Conservation (phyloP, 441 rosid genomes). For the Geranium incanum region DNA sequence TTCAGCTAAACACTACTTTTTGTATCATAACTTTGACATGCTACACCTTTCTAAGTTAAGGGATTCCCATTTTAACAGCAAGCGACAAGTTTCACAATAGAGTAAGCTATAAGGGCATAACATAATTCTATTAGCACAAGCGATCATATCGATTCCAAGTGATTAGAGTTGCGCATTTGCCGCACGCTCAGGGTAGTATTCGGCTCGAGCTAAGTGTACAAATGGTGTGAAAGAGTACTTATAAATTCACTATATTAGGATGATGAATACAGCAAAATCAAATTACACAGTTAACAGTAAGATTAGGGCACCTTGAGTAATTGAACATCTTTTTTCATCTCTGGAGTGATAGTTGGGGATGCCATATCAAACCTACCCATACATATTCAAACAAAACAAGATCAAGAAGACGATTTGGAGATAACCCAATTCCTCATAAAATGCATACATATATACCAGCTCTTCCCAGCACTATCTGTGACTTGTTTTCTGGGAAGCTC, state of each 20-base stretch:
- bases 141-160: neutral
- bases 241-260: neutral
- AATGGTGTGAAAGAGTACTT: neutral
- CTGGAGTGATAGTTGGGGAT: slow-evolving; percentile 73
- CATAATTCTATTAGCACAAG: neutral
- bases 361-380: slow-evolving; percentile 79
- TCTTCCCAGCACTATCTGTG: slow-evolving; percentile 60
- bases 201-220: neutral
- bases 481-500: slow-evolving; percentile 46
- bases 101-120: neutral
- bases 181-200: too few species aligned
- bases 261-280: neutral
- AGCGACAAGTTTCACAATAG: neutral
- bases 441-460: slow-evolving; percentile 36
- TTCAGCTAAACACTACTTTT: neutral
- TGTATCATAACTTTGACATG: neutral
- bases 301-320: slow-evolving; percentile 54
- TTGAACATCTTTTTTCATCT: slow-evolving; percentile 82
- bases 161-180: neutral
- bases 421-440: neutral
- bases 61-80: neutral
- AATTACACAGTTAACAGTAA: neutral
- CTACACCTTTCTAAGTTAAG: neutral
- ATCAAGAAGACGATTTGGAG: neutral
- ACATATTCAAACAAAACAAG: neutral